Percentiles rank a stretch among this genome's conserved stretches.
These are phyloP conservation scores for Corynespora cassiicola DNA, from an alignment of 2,329 filamentous ascomycete genomes.

Conservation along the genomic window DNA sequence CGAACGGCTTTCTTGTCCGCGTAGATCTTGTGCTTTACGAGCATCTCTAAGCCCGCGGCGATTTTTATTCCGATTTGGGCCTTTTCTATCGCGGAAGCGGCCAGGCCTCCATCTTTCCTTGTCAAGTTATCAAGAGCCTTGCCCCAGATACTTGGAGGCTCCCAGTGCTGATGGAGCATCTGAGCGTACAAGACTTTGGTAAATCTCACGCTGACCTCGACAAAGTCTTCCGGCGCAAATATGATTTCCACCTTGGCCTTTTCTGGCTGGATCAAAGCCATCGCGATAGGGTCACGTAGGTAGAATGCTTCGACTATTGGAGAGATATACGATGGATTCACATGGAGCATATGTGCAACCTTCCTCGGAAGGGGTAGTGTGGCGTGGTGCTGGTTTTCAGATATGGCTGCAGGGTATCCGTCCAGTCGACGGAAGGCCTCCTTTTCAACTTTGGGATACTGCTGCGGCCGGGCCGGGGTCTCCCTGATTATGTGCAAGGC, in stretches of 20 bases:
- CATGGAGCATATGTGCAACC: conserved; percentile 79
- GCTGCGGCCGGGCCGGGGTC: conserved; percentile 66
- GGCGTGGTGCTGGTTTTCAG: conserved; percentile 76
- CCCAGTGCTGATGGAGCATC: conserved; percentile 83
- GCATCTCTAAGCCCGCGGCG: conserved; percentile 88
- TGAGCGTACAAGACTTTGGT: conserved; percentile 92
- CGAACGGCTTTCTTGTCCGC: conserved; percentile 72
- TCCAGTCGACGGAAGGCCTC: conserved; percentile 90
- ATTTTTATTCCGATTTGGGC: conserved; percentile 86
- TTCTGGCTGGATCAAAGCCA: conserved; percentile 69
- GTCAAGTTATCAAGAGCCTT: conserved; percentile 44
- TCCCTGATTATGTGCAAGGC: conserved; percentile 68
- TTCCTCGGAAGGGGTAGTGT: conserved; percentile 79
- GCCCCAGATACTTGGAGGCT: conserved; percentile 65
- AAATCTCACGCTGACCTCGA: conserved; percentile 80
- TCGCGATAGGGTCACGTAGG: conserved; percentile 78
- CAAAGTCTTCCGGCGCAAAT: conserved; percentile 81
- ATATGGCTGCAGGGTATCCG: conserved; percentile 81
- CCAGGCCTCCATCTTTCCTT: conserved; percentile 36
- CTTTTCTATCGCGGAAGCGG: conserved; percentile 37
- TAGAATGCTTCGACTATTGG: conserved; percentile 92
- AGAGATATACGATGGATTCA: conserved; percentile 76
- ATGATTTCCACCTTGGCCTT: conserved; percentile 57
- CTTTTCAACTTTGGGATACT: conserved; percentile 77
- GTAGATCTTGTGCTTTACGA: conserved; percentile 71